Conservation (phyloP, 1,139 yeast species). For the Saccharomyces pastorianus region DNA sequence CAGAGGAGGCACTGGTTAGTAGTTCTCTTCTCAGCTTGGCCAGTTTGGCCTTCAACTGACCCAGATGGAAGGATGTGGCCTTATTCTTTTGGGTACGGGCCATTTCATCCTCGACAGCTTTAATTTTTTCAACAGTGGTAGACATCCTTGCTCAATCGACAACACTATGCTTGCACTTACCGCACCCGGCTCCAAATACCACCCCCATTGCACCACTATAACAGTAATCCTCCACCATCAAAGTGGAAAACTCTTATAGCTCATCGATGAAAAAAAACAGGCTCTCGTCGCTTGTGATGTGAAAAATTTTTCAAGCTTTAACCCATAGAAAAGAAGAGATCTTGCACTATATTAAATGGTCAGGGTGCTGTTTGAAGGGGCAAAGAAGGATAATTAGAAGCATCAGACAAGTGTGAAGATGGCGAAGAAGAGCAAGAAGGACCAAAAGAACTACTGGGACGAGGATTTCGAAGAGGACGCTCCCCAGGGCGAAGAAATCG, state of each 20-base stretch:
- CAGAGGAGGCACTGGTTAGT: no score
- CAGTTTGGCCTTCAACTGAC: no score
- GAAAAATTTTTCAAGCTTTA: conserved; percentile 10
- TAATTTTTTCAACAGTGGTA: no score
- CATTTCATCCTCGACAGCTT: no score
- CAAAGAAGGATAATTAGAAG: conserved; percentile 40
- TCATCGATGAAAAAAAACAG: conserved; percentile 7
- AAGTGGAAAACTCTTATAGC: conserved; percentile 3
- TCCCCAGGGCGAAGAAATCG: conserved; percentile 52
- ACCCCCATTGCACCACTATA: not conserved
- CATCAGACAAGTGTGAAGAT: conserved; percentile 36
- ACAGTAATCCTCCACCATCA: not conserved
- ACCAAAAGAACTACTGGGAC: conserved; percentile 68
- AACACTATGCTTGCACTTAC: not conserved
- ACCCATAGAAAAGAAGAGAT: not conserved
- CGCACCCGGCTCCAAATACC: not conserved
- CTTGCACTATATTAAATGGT: not conserved
- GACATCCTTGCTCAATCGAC: not conserved
- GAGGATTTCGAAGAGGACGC: conserved; percentile 60
- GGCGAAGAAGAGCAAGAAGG: conserved; percentile 41
- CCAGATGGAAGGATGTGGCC: no score
- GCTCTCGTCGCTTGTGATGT: conserved; percentile 7
- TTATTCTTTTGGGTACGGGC: no score
- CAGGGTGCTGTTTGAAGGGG: conserved; percentile 21
- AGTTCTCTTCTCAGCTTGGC: no score